Conservation (phyloP, 2,329 filamentous ascomycete species). For the Xylariaceae sp. region DNA sequence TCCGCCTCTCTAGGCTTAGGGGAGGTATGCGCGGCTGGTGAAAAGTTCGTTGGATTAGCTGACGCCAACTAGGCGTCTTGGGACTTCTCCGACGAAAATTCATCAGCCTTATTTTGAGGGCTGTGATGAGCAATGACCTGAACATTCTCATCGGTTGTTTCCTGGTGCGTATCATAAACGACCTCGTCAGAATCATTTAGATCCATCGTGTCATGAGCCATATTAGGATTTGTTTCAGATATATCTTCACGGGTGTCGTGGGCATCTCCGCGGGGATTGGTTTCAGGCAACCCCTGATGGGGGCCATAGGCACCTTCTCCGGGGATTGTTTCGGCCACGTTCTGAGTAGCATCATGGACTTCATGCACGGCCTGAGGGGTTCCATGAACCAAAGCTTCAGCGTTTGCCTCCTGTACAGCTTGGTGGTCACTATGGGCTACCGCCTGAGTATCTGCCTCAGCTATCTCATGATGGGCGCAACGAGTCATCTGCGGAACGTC, state of each 20-base stretch:
- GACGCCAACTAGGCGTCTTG: conserved; percentile 20
- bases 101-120: conserved; percentile 7
- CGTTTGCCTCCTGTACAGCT: no score
- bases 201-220: background rate
- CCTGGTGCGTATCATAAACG: background rate
- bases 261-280: background rate
- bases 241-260: background rate
- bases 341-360: background rate
- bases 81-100: conserved; percentile 12
- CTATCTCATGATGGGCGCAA: no score
- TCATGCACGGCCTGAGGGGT: no score
- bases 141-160: background rate
- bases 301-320: background rate
- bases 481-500: no score
- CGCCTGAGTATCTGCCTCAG: no score
- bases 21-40: background rate
- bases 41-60: conserved; percentile 7
- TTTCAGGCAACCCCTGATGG: background rate
- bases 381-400: no score
- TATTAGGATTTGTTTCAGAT: background rate
- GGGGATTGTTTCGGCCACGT: background rate
- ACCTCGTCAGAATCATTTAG: background rate
- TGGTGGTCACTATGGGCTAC: no score
- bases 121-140: conserved; percentile 1
- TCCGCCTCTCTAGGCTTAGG: background rate